Evolutionary conservation across 2,329 filamentous ascomycete genomes (phyloP), one percentile per base, ranked within the genome.

Genomic region (Bretziella fagacearum): DNA sequence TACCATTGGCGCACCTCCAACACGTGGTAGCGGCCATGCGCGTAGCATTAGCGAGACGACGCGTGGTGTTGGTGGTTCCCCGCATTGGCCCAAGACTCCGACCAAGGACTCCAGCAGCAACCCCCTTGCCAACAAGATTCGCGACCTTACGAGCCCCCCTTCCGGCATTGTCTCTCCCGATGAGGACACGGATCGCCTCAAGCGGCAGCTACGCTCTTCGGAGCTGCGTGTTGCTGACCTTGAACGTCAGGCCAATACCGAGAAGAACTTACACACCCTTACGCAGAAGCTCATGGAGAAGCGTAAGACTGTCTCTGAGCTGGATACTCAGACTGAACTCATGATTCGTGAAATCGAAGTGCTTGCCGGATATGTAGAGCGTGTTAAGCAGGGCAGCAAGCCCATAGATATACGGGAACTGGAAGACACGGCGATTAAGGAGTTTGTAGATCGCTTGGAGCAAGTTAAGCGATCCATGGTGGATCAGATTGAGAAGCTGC

Each of bases 241-340:
- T 45, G 82, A 89, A 60, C 71, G 78, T n/a, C 80, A 85, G 53
- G 84, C 84, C 56, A 70, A 64, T 42, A 71, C 70, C 2, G 75
- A 78, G 53, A 76, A 76, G 54, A 73, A 77, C 49, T 60, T 79
- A 20, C 81, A 81, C 62, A 81, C 79, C 55, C 77, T 93, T 25
- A 93, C 93, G 62, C 86, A 81, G 55, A 89, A 87, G 59, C 67
- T 96, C 20, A 72, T 83, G 29, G 87, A 96, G 62, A 96, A 96
- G 66, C 74, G 91, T 50, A 94, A 93, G 56, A 96, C 91, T 0
- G 91, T 98, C 60, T 89, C 89, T 5, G 83, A 93, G 15, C 69
- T 96, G 44, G 89, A 96, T 59, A 89, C 87, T 0, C 85, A 95
- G 62, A 85, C 86, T 44, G 89, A 96, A 63, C 87, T 96, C 60